Percentiles rank a stretch among this genome's conserved stretches.
Conservation (phyloP, 176 grass and related monocot genomes). For the Aegilops sharonensis region DNA sequence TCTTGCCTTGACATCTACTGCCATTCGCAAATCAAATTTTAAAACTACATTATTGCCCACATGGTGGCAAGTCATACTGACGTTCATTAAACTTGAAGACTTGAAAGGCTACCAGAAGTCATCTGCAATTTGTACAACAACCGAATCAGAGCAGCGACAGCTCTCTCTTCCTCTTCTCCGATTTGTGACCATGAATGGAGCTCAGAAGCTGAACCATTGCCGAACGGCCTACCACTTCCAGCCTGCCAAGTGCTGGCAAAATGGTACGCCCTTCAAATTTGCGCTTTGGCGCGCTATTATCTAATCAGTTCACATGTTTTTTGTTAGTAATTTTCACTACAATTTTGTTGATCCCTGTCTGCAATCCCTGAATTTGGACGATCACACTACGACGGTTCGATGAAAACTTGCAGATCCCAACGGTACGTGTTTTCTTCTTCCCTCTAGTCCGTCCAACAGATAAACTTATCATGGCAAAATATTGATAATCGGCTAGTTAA, state of each 20-base stretch:
- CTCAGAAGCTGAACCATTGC: neutral
- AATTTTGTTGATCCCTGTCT: neutral
- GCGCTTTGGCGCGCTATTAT: neutral
- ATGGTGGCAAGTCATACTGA: neutral
- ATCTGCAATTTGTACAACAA: neutral
- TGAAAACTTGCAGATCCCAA: slow-evolving; percentile 60
- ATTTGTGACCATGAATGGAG: neutral
- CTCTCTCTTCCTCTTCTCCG: neutral
- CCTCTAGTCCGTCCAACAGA: no score
- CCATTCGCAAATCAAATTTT: neutral
- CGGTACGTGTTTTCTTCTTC: slow-evolving; percentile 34
- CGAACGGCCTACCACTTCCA: slow-evolving; percentile 68
- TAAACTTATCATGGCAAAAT: no score
- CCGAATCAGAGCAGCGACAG: neutral
- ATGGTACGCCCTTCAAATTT: slow-evolving; percentile 41
- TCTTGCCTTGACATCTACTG: neutral
- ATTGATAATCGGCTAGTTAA: no score
- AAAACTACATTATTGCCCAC: neutral
- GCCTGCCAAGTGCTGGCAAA: slow-evolving; percentile 73
- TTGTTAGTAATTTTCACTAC: neutral
- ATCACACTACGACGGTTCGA: neutral
- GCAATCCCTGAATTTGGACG: neutral
- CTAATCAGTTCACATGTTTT: neutral
- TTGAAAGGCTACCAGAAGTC: neutral
- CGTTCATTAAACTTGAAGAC: neutral